Conservation (phyloP, 345 rosid species). For the Passiflora organensis region DNA sequence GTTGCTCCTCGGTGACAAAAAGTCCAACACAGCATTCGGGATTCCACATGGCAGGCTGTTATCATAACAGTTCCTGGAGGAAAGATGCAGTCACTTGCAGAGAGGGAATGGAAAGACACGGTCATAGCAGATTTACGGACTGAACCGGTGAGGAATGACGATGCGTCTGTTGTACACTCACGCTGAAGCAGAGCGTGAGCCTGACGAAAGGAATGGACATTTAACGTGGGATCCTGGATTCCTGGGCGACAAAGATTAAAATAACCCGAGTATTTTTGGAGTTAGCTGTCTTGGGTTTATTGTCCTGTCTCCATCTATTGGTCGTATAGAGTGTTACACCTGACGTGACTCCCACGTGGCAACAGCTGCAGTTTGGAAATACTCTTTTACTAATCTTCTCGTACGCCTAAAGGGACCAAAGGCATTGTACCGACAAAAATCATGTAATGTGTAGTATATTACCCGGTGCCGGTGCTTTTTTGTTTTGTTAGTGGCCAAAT, state of each 20-base stretch:
- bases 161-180: no score
- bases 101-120: no score
- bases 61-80: conserved; percentile 4
- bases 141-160: no score
- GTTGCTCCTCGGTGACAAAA: conserved; percentile 1
- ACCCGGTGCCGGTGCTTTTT: no score
- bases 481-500: no score
- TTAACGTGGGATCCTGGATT: background rate
- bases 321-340: conserved; percentile 3
- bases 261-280: conserved; percentile 5
- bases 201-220: background rate
- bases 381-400: no score
- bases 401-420: no score
- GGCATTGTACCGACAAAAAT: no score
- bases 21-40: conserved; percentile 12
- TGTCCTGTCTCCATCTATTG: conserved; percentile 5
- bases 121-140: no score
- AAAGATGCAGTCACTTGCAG: no score
- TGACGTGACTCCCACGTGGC: conserved; percentile 24
- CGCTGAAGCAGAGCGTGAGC: background rate
- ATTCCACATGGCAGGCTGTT: conserved; percentile 23
- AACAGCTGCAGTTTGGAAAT: background rate
- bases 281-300: background rate
- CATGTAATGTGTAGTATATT: no score
- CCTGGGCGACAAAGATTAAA: conserved; percentile 8